A percentile compares a stretch with the other conserved stretches of the same genome.
These are phyloP conservation scores for Blastomyces emzantsi DNA, from an alignment of 2,329 filamentous ascomycete genomes.

Conservation along the genomic window DNA sequence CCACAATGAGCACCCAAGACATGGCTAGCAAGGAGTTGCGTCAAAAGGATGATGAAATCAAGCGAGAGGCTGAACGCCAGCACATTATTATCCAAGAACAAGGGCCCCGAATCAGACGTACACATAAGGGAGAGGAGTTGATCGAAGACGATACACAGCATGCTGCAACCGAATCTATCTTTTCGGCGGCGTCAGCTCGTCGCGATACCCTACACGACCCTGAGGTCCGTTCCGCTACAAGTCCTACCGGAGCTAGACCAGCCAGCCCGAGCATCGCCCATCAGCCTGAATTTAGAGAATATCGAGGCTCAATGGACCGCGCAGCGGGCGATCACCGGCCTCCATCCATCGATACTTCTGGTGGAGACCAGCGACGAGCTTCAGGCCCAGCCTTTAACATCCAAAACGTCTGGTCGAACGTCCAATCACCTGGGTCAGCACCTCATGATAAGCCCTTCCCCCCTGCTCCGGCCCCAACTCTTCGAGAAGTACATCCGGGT, in stretches of 20 bases:
- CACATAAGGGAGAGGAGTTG: constrained; percentile 91
- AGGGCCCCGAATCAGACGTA: constrained; percentile 72
- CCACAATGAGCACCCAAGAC: constrained; percentile 81
- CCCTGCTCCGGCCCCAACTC: constrained; percentile 33
- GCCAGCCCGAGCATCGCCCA: constrained; percentile 22
- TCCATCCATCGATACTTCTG: constrained; percentile 32
- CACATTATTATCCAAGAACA: constrained; percentile 71
- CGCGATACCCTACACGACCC: constrained; percentile 30
- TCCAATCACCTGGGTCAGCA: constrained; percentile 59
- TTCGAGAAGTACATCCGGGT: constrained; percentile 36
- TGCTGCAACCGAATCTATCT: constrained; percentile 40
- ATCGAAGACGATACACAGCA: constrained; percentile 61
- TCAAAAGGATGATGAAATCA: constrained; percentile 47
- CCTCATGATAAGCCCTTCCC: constrained; percentile 36
- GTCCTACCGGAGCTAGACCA: constrained; percentile 22
- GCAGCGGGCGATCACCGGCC: constrained; percentile 10
- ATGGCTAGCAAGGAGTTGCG: constrained; percentile 89
- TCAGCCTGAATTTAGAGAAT: constrained; percentile 17
- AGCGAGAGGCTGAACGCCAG: constrained; percentile 49
- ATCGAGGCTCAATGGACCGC: constrained; percentile 16
- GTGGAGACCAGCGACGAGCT: constrained; percentile 39
- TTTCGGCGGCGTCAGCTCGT: constrained; percentile 39
- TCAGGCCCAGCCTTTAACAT: constrained; percentile 67
- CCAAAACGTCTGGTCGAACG: constrained; percentile 73
- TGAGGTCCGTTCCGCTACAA: constrained; percentile 16